Evolutionary conservation across 2,329 filamentous ascomycete species (phyloP), one percentile per base, ranked within the genome.

Genomic region (Colletotrichum endophyticum): DNA sequence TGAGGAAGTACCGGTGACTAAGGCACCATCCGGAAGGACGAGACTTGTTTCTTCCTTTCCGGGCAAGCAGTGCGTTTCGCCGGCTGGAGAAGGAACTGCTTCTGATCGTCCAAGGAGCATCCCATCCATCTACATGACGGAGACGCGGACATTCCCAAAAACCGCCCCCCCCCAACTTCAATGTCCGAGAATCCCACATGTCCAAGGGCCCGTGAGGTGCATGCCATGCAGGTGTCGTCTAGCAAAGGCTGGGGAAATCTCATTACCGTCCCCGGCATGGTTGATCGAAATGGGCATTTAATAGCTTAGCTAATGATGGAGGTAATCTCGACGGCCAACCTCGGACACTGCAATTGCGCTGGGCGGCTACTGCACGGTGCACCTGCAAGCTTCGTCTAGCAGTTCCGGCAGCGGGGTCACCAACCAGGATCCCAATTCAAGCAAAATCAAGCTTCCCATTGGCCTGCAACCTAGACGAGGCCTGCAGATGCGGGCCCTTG

Each of bases 301-400:
- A 27, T 27, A 15, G 57, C 59, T 63, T 63, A 63, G 59, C 8
- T 63, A 63, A 63, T 63, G 30, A 25, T 16, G n/a, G 64, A 67
- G 39, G 64, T 30, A 67, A 32, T 44, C 39, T 67, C 39, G 64
- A 67, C n/a, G 36, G n/a, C 59, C 27, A 32, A 62, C 59, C 59
- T 62, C 30, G 59, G 19, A 34, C 44, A 49, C 44, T 49, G 44
- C 44, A 53, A 13, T 22, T 5, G 44, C 44, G 44, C 62, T 25
- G 34, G 30, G 62, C 19, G 15, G 34, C n/a, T 66, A 15, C n/a
- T 28, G 62, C 27, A 69, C 32, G 44, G 44, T 64, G 53, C 70
- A 66, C 44, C 72, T 76, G 73, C 73, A 76, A 39, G 64, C 44
- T 25, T 70, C 74, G 70, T 76, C 70, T 76, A 76, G 64, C 70